Evolutionary conservation across 2,329 filamentous ascomycete species (phyloP), one percentile per base, ranked within the genome.

Genomic region (Cladosporium sp.): DNA sequence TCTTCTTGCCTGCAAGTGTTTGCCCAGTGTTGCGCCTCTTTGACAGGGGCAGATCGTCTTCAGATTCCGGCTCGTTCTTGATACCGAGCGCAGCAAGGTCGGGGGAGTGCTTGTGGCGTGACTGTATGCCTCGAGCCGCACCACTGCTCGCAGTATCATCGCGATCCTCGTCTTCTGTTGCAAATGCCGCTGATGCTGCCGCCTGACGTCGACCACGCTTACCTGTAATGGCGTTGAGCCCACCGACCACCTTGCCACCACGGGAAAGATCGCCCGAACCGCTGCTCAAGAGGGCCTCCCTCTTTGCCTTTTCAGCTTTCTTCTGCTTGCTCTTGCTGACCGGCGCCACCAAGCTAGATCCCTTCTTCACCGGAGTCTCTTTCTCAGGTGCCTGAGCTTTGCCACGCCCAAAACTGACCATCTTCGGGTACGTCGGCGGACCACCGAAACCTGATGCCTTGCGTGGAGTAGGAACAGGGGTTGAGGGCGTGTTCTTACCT

Each of bases 311-410:
- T 21, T 53, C 30, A 7, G 46, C 60, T 18, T 56, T 63, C 60
- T 32, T 30, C 49, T 63, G 60, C 60, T 63, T 61, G 10, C 28
- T 32, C 46, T 61, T 61, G 58, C 46, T 61, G 18, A 61, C 46
- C 11, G 14, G 18, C 18, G 58, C 58, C n/a, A 61, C 28, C 28
- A 61, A 53, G n/a, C 43, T 61, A 8, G 58, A 61, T 7, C 8
- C 6, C n/a, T 51, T 61, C 25, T 23, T 34, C 16, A 25, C 53
- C 11, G 30, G 32, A 54, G 18, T 16, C 26, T 54, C 51, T 21
- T 13, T 28, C 26, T 32, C 28, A 54, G 14, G 16, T 46, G n/a
- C 39, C 39, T 46, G 39, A 46, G 7, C 8, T 21, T 46, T 46
- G 26, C 48, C 48, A n/a, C 25, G 23, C 39, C 39, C 39, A n/a